Percentiles rank a stretch among this genome's conserved stretches.
Evolutionary conservation across 2,329 filamentous ascomycete genomes (phyloP).

Genomic region (Phymatotrichopsis omnivora): DNA sequence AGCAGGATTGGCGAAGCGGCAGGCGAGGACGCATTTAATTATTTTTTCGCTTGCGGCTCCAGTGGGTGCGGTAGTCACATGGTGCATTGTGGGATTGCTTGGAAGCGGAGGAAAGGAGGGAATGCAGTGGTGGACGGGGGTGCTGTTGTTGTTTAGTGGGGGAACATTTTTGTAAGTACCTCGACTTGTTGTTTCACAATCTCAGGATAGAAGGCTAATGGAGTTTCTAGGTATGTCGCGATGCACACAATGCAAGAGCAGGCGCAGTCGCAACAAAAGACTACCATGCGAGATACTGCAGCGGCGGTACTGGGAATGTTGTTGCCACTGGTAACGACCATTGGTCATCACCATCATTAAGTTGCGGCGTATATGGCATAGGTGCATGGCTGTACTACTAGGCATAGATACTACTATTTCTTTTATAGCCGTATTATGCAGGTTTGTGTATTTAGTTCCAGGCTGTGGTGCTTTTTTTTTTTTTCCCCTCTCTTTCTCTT

Average conservation of each 20-base stretch:
- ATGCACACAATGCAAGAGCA: slow-evolving; percentile 94
- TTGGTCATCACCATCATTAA: slow-evolving; percentile 58
- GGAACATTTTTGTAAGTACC: slow-evolving; percentile 80
- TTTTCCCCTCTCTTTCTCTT: no score
- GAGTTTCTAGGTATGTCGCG: slow-evolving; percentile 65
- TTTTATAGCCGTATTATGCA: no score
- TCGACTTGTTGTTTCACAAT: not conserved
- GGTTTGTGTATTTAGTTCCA: no score
- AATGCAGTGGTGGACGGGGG: slow-evolving; percentile 80
- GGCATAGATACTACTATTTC: no score
- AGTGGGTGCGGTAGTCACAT: slow-evolving; percentile 72
- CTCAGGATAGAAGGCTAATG: not conserved
- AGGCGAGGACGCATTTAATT: slow-evolving; percentile 71
- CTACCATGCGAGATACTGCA: slow-evolving; percentile 55
- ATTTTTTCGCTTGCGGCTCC: slow-evolving; percentile 89
- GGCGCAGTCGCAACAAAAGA: slow-evolving; percentile 10
- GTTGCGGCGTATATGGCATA: no score
- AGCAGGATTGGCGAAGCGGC: slow-evolving; percentile 80
- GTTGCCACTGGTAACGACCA: slow-evolving; percentile 63
- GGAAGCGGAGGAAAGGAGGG: slow-evolving; percentile 50
- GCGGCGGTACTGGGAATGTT: slow-evolving; percentile 68
- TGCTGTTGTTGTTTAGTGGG: slow-evolving; percentile 86
- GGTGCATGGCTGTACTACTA: no score
- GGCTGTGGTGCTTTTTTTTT: no score
- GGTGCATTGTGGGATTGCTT: slow-evolving; percentile 63